Percentiles rank a stretch among this genome's conserved stretches.
Evolutionary conservation across 305 asterid genomes (phyloP).

Genomic region (Rubia peregrina): DNA sequence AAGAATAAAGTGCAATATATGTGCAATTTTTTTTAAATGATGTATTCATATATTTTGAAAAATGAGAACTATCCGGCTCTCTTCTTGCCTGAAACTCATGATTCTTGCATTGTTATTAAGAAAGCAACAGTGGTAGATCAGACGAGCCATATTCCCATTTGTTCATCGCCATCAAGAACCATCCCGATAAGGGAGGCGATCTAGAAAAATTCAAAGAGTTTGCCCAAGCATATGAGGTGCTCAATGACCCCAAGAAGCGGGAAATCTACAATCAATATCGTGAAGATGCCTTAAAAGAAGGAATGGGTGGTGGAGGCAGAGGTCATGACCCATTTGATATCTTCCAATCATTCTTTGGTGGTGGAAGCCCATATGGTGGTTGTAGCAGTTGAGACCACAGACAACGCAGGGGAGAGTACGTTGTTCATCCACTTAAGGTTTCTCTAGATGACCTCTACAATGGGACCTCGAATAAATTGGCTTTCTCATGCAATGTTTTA

Average conservation of each 20-base stretch:
- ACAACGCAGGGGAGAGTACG: conserved; percentile 95
- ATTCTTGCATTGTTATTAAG: too few species aligned
- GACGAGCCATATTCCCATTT: too few species aligned
- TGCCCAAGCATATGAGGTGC: conserved; percentile 88
- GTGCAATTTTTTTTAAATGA: too few species aligned
- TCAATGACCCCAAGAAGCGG: conserved; percentile 85
- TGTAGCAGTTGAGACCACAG: conserved; percentile 80
- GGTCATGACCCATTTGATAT: conserved; percentile 78
- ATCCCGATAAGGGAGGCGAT: conserved; percentile 65
- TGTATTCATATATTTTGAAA: too few species aligned
- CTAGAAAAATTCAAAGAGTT: conserved; percentile 90
- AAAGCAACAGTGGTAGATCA: too few species aligned
- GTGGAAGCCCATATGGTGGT: conserved; percentile 81
- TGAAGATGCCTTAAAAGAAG: conserved; percentile 91
- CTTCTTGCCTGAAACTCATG: too few species aligned
- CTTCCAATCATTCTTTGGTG: conserved; percentile 69
- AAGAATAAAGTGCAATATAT: too few species aligned
- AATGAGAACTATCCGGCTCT: too few species aligned
- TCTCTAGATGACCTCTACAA: conserved; percentile 79
- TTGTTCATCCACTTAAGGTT: conserved; percentile 85
- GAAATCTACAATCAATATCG: conserved; percentile 88
- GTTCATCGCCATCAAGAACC: conserved; percentile 58
- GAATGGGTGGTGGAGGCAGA: conserved; percentile 91
- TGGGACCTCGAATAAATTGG: conserved; percentile 83
- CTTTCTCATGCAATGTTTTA: conserved; percentile 76